Evolutionary conservation across 2,329 filamentous ascomycete genomes (phyloP), one percentile per base, ranked within the genome.

Genomic region (Ceratocystis diversiconidia): DNA sequence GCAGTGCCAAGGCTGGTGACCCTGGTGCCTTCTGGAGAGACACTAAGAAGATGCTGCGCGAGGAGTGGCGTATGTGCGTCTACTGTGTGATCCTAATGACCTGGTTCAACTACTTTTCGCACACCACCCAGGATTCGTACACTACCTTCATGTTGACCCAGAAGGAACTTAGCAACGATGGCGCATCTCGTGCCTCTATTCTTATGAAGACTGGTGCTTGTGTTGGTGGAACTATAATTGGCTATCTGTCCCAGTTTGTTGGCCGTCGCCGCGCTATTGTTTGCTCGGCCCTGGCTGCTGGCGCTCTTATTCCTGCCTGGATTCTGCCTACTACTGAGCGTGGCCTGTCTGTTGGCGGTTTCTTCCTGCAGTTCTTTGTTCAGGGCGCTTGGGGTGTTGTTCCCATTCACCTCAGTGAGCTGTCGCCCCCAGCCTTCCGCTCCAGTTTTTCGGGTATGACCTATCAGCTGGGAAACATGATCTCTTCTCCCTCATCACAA

Each of bases 51-150:
- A 90, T 91, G 85, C 74, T 92, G 15, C 74, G 70, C 4, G 77
- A 82, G 48, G 87, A 92, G 73, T 92, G 88, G 89, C 83, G 83
- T 73, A 85, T 91, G 82, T 87, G 83, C 70, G 72, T 91, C 65
- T 92, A 92, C 78, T 89, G 86, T 74, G 78, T 88, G 73, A 79
- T 92, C 68, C 78, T 92, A 63, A 91, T 92, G 88, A 88, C 85
- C 0, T 88, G 86, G 80, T 85, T 85, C 77, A 86, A 85, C 75
- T 85, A 80, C 74, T 90, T 89, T 76, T 88, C 85, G 62, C 89
- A 92, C 77, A 89, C 87, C 1, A 87, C 84, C 28, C 88, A 92
- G 73, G 89, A 92, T 76, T 87, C 82, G 61, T 92, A 91, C 76
- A 90, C 88, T 0, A 91, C 88, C 2, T 90, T 91, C 73, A 87